These are phyloP conservation scores for Syncephalastrum racemosum DNA, from an alignment of 371 early-diverging fungal species.

Conservation along the genomic window DNA sequence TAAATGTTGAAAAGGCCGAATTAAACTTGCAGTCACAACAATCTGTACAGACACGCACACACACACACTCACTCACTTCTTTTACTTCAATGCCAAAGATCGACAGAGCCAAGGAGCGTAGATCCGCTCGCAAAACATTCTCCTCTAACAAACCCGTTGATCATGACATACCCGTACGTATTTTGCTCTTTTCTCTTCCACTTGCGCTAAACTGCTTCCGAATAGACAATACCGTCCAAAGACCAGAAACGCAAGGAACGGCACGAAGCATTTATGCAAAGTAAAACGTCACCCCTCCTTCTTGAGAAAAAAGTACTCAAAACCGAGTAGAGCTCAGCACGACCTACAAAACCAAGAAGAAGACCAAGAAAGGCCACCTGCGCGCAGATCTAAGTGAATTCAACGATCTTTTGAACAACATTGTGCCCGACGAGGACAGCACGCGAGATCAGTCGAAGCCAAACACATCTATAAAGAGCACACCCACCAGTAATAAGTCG, in stretches of 20 bases:
- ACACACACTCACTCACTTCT: too few species aligned
- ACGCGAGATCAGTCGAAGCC: background rate
- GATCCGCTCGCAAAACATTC: too few species aligned
- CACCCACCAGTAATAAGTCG: conserved; percentile 37
- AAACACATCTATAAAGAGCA: conserved; percentile 4
- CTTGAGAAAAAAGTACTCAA: background rate
- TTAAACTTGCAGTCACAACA: too few species aligned
- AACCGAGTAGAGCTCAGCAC: background rate
- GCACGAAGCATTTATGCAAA: conserved; percentile 61
- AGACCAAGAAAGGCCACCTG: conserved; percentile 24
- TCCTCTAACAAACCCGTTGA: too few species aligned
- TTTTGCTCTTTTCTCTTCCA: too few species aligned
- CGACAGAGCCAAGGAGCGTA: too few species aligned
- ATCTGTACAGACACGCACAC: too few species aligned
- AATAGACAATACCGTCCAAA: conserved; percentile 19
- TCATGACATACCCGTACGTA: too few species aligned
- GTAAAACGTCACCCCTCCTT: conserved; percentile 24
- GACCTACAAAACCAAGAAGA: conserved; percentile 36
- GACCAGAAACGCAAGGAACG: conserved; percentile 52
- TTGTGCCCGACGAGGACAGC: conserved; percentile 18
- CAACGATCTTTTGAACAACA: conserved; percentile 43
- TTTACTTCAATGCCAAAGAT: too few species aligned
- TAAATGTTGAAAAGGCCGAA: too few species aligned
- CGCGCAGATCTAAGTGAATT: conserved; percentile 32
- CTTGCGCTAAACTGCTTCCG: too few species aligned